These are phyloP conservation scores for Coelastrella sp. DNA, from an alignment of 139 green algal species.

Conservation along the genomic window DNA sequence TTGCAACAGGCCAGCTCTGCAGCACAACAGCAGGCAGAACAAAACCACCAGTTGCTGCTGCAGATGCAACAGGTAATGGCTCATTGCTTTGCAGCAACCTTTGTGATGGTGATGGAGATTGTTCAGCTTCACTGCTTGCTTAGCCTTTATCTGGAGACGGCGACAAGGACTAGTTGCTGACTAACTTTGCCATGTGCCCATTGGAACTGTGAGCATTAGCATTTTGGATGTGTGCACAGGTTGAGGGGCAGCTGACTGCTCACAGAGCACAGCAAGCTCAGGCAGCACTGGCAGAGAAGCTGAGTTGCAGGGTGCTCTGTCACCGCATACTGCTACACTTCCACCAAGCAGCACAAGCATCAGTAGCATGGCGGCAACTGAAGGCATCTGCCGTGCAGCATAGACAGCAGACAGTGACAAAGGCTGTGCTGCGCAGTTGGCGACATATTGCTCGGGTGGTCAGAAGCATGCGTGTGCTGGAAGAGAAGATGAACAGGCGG, in stretches of 20 bases:
- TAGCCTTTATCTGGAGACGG: too few relatives aligned
- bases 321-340: constrained; percentile 2
- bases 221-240: not conserved
- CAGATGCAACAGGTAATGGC: not conserved
- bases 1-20: not conserved
- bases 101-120: not conserved
- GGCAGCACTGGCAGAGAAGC: not conserved
- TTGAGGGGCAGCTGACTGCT: not conserved
- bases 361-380: not conserved
- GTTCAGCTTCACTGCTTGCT: too few relatives aligned
- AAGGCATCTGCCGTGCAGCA: not conserved
- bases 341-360: not conserved
- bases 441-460: not conserved
- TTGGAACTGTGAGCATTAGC: too few relatives aligned
- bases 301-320: not conserved
- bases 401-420: not conserved
- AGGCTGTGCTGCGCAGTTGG: not conserved
- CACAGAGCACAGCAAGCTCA: not conserved
- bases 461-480: not conserved
- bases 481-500: not conserved
- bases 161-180: too few relatives aligned
- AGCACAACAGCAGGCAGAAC: constrained; percentile 1
- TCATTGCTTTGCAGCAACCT: not conserved
- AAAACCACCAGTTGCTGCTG: constrained; percentile 13
- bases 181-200: too few relatives aligned